Base-by-base conservation (phyloP, 164 flowering plant species). In the Euptelea pleiosperma region DNA sequence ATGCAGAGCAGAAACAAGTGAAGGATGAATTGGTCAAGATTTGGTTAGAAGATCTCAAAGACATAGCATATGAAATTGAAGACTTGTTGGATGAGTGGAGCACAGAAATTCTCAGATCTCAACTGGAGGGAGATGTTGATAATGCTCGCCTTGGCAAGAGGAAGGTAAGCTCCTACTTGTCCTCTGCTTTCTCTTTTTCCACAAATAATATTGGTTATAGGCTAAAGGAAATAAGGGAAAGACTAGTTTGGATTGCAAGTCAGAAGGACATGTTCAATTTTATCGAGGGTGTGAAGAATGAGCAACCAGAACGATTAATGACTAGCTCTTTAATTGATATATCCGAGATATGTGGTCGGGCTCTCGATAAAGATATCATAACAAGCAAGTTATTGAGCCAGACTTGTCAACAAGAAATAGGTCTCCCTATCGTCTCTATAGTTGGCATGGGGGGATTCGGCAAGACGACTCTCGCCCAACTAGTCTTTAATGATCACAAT, bases 361-460 rank as follows among this genome's bases (percentile, higher is more conserved):
- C 39, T 14, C 19, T 2, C 3, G 48, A 40, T 24, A 56, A 15
- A 42, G 30, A 16, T 7, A 28, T 6, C 3, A 41, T 41, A 25
- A 14, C 41, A 12, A 18, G 18, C 33, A 4, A 14, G 47, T 29
- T 56, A 34, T 15, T 40, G 6, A 0, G 47, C 11, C 35, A 41
- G 11, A 40, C 12, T 25, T 28, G 8, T 41, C 3, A 25, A 24
- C 19, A 8, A 1, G 15, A 56, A 2, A 28, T 1, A 15, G 24
- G 19, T 12, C 2, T 56, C 41, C 12, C 47, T 2, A 24, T 56
- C 8, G 12, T 56, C 26, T 40, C 60, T 40, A 26, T 56, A 8
- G 35, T 41, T 10, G 60, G 60, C 2, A 41, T 40, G 18, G 60
- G 47, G 3, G 60, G 60, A 11, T 4, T 56, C 6, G 60, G 60